Conservation (phyloP, 1,284 basidiomycete genomes). For the Paramarasmius palmivorus region DNA sequence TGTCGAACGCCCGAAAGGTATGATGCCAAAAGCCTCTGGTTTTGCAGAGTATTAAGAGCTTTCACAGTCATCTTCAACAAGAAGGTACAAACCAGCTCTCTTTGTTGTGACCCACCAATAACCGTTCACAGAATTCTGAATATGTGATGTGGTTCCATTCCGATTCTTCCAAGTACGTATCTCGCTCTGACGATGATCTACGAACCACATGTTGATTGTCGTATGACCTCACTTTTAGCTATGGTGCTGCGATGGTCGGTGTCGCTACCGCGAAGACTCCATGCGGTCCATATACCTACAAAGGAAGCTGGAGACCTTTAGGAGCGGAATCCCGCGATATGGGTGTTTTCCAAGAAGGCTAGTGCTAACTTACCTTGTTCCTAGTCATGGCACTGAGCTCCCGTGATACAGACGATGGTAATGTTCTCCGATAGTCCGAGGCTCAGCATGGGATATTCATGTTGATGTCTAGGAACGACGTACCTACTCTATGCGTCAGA, state of each 20-base stretch:
- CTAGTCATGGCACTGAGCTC: not conserved
- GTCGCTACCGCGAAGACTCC: conserved; percentile 60
- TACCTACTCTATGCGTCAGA: conserved; percentile 67
- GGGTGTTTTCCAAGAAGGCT: conserved; percentile 60
- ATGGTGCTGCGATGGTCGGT: conserved; percentile 62
- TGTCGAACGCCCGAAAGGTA: conserved; percentile 66
- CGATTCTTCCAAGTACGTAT: conserved; percentile 59
- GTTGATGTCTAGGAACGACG: conserved; percentile 29
- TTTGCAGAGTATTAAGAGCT: not conserved
- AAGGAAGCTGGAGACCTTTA: conserved; percentile 56
- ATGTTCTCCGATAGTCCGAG: not conserved
- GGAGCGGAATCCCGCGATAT: conserved; percentile 62
- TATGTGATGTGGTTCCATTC: conserved; percentile 77
- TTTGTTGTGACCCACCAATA: not conserved
- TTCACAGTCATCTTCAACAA: conserved; percentile 52
- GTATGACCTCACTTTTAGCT: conserved; percentile 35
- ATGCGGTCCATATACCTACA: conserved; percentile 61
- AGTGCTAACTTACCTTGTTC: conserved; percentile 7
- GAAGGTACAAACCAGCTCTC: conserved; percentile 25
- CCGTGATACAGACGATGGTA: conserved; percentile 40
- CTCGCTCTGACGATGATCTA: conserved; percentile 20
- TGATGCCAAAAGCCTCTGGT: conserved; percentile 5
- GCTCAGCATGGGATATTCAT: not conserved
- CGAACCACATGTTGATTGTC: not conserved
- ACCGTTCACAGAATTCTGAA: conserved; percentile 48